Evolutionary conservation across 2,329 filamentous ascomycete genomes (phyloP), one percentile per base, ranked within the genome.

Genomic region (Aspergillus tanneri): DNA sequence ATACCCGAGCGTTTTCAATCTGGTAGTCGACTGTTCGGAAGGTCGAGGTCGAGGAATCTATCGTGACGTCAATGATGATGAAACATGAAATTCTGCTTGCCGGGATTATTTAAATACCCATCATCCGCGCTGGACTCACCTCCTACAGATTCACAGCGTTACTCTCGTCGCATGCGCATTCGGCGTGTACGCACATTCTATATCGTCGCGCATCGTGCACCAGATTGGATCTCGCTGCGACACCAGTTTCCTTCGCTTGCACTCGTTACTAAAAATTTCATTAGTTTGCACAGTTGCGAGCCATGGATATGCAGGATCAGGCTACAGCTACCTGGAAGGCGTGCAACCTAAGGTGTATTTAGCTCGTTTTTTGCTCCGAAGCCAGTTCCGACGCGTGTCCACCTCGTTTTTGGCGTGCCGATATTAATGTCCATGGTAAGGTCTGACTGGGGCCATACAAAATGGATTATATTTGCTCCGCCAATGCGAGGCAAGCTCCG

Each of bases 201-300:
- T 74, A 57, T 82, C 83, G 66, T 87, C 82, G 12, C 59, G 56
- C 85, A 88, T 47, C 85, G 76, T 50, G 83, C 78, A 56, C 85
- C 88, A 1, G 83, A 81, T 1, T 77, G 80, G 58, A 86, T 81
- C 52, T 85, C 85, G 66, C 87, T 87, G 69, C 85, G 87, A 88
- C 66, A 87, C 87, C 61, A 88, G 83, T 67, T 88, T 88, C 49
- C 85, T 81, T n/a, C 85, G 76, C 60, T 88, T 88, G 68, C 85
- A 88, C 63, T 87, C 84, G 61, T 87, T 88, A 58, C 85, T 86
- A 18, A 16, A n/a, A 8, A 43, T 12, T 14, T 5, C 16, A 43
- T 34, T 35, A 34, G 27, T 23, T 9, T 2, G 16, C 8, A 23
- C 16, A 43, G 3, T 11, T 34, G 23, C 16, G 6, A 22, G 24